phyloP scores from a whole-genome alignment of 2,329 filamentous ascomycete genomes.

The Pseudocercospora fijiensis region DNA sequence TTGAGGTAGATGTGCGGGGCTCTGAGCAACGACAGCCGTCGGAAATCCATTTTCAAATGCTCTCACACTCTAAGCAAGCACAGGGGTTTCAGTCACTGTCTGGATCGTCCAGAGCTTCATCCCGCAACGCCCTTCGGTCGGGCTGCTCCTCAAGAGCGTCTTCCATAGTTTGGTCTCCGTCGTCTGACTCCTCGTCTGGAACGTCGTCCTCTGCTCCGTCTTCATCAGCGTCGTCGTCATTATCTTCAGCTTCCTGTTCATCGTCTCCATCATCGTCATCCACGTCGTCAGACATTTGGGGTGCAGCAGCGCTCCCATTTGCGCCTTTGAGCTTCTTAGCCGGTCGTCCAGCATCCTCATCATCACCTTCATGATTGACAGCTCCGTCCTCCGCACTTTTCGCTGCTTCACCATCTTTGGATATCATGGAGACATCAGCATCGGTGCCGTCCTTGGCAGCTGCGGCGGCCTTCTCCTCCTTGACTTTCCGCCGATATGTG shows the following conservation, averaged over 20 bases:
- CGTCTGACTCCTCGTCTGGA: slow-evolving; percentile 57
- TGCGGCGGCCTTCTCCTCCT: slow-evolving; percentile 57
- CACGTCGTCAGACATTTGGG: slow-evolving; percentile 46
- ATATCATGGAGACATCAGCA: slow-evolving; percentile 14
- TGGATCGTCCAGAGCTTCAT: slow-evolving; percentile 39
- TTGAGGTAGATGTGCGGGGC: neutral
- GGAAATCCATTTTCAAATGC: neutral
- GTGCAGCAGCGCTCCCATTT: slow-evolving; percentile 38
- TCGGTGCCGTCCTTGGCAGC: slow-evolving; percentile 18
- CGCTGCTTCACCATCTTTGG: slow-evolving; percentile 20
- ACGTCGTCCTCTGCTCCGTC: slow-evolving; percentile 42
- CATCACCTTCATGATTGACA: slow-evolving; percentile 31
- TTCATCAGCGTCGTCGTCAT: slow-evolving; percentile 49
- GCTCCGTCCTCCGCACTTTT: slow-evolving; percentile 18
- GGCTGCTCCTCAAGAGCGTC: slow-evolving; percentile 45
- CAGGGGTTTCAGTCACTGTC: slow-evolving; percentile 33
- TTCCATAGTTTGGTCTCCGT: slow-evolving; percentile 33
- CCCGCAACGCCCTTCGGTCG: slow-evolving; percentile 51
- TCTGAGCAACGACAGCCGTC: neutral
- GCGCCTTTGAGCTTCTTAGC: slow-evolving; percentile 54
- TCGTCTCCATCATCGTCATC: slow-evolving; percentile 56
- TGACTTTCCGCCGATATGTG: slow-evolving; percentile 67
- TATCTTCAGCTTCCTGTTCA: slow-evolving; percentile 55
- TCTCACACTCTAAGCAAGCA: neutral
- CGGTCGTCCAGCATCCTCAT: slow-evolving; percentile 48